phyloP scores from a whole-genome alignment of 106 monocot genomes.

The Agapanthus africanus region DNA sequence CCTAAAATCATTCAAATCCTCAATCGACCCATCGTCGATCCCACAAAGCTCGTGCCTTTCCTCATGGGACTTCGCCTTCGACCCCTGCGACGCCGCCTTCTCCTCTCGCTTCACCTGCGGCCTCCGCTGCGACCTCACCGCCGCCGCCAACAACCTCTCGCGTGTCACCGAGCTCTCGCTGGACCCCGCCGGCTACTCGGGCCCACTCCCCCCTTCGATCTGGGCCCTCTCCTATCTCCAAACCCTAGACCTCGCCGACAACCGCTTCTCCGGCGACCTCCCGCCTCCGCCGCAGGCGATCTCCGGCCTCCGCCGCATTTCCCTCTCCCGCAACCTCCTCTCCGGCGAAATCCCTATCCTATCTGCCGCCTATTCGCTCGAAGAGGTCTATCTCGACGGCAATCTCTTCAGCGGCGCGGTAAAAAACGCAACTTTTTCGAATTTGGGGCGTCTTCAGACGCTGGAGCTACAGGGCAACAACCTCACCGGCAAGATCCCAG shows the following conservation, averaged over 20 bases:
- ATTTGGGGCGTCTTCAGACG: slow-evolving; percentile 19
- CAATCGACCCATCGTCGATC: slow-evolving; percentile 33
- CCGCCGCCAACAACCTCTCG: slow-evolving; percentile 16
- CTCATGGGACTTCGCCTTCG: slow-evolving; percentile 67
- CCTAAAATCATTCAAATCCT: slow-evolving; percentile 22
- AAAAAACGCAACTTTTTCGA: not conserved
- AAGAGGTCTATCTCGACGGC: slow-evolving; percentile 44
- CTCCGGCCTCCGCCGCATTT: slow-evolving; percentile 29
- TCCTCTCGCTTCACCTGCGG: slow-evolving; percentile 56
- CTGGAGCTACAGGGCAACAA: slow-evolving; percentile 50
- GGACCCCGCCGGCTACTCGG: slow-evolving; percentile 56
- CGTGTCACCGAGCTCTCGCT: slow-evolving; percentile 62
- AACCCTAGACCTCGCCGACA: slow-evolving; percentile 44
- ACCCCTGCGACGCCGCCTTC: slow-evolving; percentile 65
- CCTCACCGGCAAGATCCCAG: slow-evolving; percentile 44
- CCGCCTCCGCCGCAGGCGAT: slow-evolving; percentile 24
- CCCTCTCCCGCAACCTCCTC: slow-evolving; percentile 65
- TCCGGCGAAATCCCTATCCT: slow-evolving; percentile 42
- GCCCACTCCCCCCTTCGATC: slow-evolving; percentile 30
- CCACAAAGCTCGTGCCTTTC: slow-evolving; percentile 49
- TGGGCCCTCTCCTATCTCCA: slow-evolving; percentile 48
- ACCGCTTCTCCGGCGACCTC: slow-evolving; percentile 39
- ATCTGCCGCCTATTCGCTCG: slow-evolving; percentile 14
- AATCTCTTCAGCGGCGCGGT: slow-evolving; percentile 37
- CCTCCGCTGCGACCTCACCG: slow-evolving; percentile 47